Conservation (phyloP, 768 basidiomycete genomes). For the Mycena olivaceomarginata region DNA sequence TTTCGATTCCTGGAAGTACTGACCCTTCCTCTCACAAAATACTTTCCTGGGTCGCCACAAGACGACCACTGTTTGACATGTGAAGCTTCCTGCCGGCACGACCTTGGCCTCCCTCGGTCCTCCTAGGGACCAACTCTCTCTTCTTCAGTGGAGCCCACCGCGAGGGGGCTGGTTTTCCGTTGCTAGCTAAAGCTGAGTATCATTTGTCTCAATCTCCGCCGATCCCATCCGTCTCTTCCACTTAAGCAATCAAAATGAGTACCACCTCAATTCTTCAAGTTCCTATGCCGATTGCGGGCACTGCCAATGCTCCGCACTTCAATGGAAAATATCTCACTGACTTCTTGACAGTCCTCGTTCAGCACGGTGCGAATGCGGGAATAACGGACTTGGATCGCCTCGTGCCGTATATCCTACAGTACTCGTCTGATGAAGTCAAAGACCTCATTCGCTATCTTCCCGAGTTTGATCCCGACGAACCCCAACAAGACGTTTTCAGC, state of each 20-base stretch:
- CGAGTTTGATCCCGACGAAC: conserved; percentile 6
- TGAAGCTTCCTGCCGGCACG: too few relatives aligned
- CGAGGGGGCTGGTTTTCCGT: not conserved
- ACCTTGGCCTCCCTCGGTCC: too few relatives aligned
- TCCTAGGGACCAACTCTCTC: too few relatives aligned
- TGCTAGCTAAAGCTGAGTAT: not conserved
- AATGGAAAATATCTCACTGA: not conserved
- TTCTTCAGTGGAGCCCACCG: not conserved
- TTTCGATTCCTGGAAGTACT: too few relatives aligned
- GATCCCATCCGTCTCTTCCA: not conserved
- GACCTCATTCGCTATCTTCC: conserved; percentile 13
- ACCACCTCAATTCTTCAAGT: not conserved
- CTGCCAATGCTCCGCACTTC: not conserved
- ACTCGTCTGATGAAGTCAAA: conserved; percentile 14
- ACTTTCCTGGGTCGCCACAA: too few relatives aligned
- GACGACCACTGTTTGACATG: too few relatives aligned
- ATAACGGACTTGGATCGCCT: conserved; percentile 27
- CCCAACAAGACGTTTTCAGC: not conserved
- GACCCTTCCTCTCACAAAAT: too few relatives aligned
- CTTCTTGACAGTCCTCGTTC: not conserved
- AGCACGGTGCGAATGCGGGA: conserved; percentile 35
- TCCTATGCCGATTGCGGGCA: not conserved
- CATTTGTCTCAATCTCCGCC: not conserved
- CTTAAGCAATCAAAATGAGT: not conserved
- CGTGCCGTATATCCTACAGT: conserved; percentile 28